Evolutionary conservation across 306 rosid species (phyloP).

Genomic region (Cucumis hystrix): DNA sequence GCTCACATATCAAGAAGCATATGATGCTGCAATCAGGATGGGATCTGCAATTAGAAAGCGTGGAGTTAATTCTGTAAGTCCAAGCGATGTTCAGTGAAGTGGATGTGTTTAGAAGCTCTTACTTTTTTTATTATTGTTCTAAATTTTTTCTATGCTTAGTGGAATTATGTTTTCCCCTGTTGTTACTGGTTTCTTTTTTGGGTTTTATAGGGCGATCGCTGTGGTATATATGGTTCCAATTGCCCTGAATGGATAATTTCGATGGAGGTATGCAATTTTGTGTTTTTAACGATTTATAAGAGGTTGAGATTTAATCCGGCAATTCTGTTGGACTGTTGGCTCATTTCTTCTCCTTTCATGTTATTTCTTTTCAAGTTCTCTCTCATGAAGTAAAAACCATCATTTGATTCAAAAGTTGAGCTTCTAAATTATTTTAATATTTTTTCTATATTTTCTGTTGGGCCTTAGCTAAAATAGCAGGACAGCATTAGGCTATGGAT

Average conservation of each 20-base stretch:
- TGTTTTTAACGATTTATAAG: not conserved
- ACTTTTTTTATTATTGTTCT: not conserved
- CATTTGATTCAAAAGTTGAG: too few species aligned
- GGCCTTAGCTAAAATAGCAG: not conserved
- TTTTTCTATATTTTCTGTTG: not conserved
- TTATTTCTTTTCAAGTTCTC: not conserved
- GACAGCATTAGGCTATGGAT: not conserved
- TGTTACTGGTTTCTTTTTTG: not conserved
- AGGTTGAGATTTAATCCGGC: not conserved
- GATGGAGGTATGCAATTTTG: conserved; percentile 52
- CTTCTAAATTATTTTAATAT: too few species aligned
- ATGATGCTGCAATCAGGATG: conserved; percentile 39
- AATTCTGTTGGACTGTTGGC: not conserved
- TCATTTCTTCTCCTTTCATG: not conserved
- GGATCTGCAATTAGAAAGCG: conserved; percentile 60
- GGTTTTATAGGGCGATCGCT: conserved; percentile 53
- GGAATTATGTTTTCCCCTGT: not conserved
- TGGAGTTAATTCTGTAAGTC: conserved; percentile 66
- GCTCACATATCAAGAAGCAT: conserved; percentile 51
- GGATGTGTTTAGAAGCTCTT: not conserved
- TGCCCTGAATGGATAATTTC: conserved; percentile 77
- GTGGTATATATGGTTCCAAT: conserved; percentile 78
- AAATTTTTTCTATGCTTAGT: not conserved
- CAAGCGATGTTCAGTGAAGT: not conserved
- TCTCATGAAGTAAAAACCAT: not conserved